Evolutionary conservation across 371 early-diverging fungal species (phyloP), one percentile per base, ranked within the genome.

Genomic region (Lichtheimia ramosa): DNA sequence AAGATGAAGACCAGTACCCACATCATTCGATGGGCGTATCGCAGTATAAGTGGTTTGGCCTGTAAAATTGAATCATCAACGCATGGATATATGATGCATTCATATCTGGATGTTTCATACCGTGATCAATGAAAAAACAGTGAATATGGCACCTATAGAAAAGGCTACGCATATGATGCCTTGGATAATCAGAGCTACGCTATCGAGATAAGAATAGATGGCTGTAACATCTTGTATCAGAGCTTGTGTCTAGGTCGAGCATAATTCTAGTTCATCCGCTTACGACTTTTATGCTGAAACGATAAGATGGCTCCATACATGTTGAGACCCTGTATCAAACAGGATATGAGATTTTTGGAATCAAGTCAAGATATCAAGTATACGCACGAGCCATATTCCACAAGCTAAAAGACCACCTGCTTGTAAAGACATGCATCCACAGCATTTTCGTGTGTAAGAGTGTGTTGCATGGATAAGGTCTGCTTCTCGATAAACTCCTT

Each of bases 81-180:
- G 21, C 20, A 12, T 18, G 16, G 20, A 51, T 40, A 46, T 23
- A 54, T 48, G 56, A 25, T 25, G 25, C 25, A 25, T 25, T 6
- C 34, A 1, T 8, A 2, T 28, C 7, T 28, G n/a, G n/a, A n/a
- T 27, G 3, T 27, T 27, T 5, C 27, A 7, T 69, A 70, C 79
- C 59, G 59, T 25, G n/a, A 66, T 51, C 18, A 74, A 58, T 3
- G 68, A 58, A 60, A 69, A 66, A 5, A 78, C 39, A 7, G 71
- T 63, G 25, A 70, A 65, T 1, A 70, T 8, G 6, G 71, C 69
- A 4, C 65, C 69, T 4, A 78, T 48, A 13, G 57, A 58, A 52
- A 78, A 73, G 14, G 65, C 16, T 4, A 78, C 49, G 39, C 75
- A 75, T 1, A 75, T 48, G 3, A 68, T 48, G 15, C 73, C 79